Evolutionary conservation across 495 filamentous ascomycete species (phyloP).

Genomic region (Letharia lupina): DNA sequence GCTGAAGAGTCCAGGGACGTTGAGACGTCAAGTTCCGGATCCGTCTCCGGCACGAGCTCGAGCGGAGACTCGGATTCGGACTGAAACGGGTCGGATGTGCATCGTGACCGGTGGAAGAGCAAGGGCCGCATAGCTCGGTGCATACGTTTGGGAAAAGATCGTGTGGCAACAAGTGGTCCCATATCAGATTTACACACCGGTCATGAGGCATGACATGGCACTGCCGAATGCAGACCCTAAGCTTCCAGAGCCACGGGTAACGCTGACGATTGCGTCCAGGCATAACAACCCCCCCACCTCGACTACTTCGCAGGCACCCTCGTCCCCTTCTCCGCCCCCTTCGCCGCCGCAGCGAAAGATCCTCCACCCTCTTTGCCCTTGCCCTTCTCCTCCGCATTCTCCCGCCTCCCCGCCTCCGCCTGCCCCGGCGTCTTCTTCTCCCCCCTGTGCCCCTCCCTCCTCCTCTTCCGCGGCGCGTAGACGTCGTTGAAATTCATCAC

Average conservation of each 20-base stretch:
- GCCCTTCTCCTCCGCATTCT: constrained; percentile 8
- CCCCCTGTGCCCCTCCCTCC: constrained; percentile 37
- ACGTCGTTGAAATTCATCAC: constrained; percentile 99
- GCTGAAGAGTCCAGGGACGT: not conserved
- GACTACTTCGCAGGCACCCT: not conserved
- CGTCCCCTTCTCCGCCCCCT: constrained; percentile 4
- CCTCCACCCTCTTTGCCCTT: constrained; percentile 10
- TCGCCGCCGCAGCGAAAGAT: not conserved
- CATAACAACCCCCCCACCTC: not conserved
- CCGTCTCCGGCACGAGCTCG: constrained; percentile 4
- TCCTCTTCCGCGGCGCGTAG: constrained; percentile 64
- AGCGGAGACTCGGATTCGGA: not conserved
- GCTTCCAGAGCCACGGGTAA: not conserved
- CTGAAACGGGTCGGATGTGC: not conserved
- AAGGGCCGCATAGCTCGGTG: not conserved
- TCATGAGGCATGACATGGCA: not conserved
- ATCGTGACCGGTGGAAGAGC: not conserved
- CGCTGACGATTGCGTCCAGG: not conserved
- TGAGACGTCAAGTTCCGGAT: constrained; percentile 5
- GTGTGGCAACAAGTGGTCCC: not conserved
- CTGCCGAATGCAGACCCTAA: not conserved
- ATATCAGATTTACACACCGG: not conserved
- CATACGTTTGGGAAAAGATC: not conserved
- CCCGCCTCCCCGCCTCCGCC: constrained; percentile 7
- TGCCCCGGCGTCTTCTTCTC: constrained; percentile 22